Percentiles rank a stretch among this genome's conserved stretches.
Conservation (phyloP, 106 monocot genomes). For the Triglochin maritima region DNA sequence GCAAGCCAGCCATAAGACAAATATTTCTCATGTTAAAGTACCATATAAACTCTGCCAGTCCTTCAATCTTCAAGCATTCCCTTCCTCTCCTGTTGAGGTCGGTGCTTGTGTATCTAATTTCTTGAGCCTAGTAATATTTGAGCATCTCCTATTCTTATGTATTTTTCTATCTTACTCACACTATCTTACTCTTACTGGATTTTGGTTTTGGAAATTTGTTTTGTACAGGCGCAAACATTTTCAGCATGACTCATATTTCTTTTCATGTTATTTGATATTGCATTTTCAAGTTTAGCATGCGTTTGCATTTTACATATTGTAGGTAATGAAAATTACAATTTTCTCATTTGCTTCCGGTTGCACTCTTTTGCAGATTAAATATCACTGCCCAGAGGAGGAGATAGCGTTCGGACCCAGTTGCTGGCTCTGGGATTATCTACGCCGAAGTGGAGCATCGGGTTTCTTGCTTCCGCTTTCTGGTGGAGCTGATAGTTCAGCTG, state of each 20-base stretch:
- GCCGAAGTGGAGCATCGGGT: conserved; percentile 97
- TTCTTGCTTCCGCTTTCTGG: conserved; percentile 98
- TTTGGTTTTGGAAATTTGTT: too few relatives aligned
- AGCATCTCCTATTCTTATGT: too few relatives aligned
- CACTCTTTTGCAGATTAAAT: conserved; percentile 43
- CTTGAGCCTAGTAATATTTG: not conserved
- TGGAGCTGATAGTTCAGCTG: conserved; percentile 97
- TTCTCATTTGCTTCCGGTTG: too few relatives aligned
- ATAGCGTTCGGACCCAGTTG: conserved; percentile 98
- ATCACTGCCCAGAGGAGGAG: conserved; percentile 90
- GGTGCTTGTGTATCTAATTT: not conserved
- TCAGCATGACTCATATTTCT: too few relatives aligned
- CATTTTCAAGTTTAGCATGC: too few relatives aligned
- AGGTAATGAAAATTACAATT: too few relatives aligned
- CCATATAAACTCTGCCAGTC: conserved; percentile 64
- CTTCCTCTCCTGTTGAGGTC: conserved; percentile 74
- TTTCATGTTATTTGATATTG: too few relatives aligned
- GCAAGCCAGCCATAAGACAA: conserved; percentile 67
- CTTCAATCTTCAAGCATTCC: conserved; percentile 50
- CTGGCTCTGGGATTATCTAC: conserved; percentile 98
- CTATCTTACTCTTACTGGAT: too few relatives aligned
- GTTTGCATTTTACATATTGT: too few relatives aligned
- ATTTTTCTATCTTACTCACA: too few relatives aligned
- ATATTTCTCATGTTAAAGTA: conserved; percentile 48
- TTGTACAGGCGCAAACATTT: too few relatives aligned